These are phyloP conservation scores for Cladophialophora psammophila DNA, from an alignment of 2,329 filamentous ascomycete species.

Conservation along the genomic window DNA sequence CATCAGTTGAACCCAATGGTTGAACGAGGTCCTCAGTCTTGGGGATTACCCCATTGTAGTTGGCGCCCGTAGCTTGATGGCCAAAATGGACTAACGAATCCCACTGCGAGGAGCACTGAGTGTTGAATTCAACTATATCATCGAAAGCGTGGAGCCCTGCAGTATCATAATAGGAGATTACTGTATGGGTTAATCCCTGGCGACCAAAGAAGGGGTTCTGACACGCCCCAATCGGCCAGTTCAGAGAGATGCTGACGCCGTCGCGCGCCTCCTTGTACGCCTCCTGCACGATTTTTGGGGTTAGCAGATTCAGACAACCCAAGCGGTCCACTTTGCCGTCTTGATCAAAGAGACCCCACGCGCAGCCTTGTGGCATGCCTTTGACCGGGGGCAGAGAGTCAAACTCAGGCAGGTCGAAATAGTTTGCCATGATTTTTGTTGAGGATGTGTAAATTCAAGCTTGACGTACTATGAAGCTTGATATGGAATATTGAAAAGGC, in stretches of 20 bases:
- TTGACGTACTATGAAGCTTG: no score
- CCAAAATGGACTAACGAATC: conserved; percentile 38
- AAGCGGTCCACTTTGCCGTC: conserved; percentile 58
- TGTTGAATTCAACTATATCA: conserved; percentile 44
- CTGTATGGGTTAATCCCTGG: conserved; percentile 37
- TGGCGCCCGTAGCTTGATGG: conserved; percentile 46
- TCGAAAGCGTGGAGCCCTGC: conserved; percentile 8
- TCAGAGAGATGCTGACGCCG: conserved; percentile 46
- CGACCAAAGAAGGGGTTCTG: conserved; percentile 42
- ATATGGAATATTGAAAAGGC: no score
- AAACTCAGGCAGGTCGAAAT: conserved; percentile 8
- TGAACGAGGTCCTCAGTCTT: not conserved
- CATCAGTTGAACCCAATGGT: not conserved
- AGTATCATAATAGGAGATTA: not conserved
- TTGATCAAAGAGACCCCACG: conserved; percentile 58
- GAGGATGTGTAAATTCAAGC: no score
- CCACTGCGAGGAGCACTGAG: conserved; percentile 27
- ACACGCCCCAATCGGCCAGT: conserved; percentile 48
- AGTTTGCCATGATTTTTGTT: no score
- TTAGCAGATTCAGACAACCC: conserved; percentile 63
- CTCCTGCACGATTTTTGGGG: conserved; percentile 49
- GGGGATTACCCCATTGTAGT: conserved; percentile 46
- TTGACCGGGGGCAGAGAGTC: not conserved
- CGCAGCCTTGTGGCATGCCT: conserved; percentile 33
- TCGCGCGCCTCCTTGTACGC: conserved; percentile 46